A percentile compares a stretch with the other conserved stretches of the same genome.
Conservation (phyloP, 352 stramenopile genomes). For the Aphanomyces astaci region DNA sequence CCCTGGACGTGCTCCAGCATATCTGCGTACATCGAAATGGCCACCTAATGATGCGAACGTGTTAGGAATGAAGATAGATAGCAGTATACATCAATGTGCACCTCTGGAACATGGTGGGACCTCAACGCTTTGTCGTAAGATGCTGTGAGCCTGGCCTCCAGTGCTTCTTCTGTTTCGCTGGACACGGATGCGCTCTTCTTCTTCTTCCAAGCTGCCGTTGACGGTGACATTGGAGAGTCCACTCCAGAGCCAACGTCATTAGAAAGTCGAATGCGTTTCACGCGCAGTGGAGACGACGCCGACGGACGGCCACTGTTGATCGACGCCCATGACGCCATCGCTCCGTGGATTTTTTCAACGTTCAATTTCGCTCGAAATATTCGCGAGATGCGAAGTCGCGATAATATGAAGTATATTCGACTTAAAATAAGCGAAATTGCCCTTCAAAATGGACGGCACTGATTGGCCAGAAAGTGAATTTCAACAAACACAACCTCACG, state of each 20-base stretch:
- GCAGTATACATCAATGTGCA: neutral
- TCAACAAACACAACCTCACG: too few species aligned
- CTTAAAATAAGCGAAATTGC: too few species aligned
- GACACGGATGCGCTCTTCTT: neutral
- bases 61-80: neutral
- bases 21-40: slow-evolving; percentile 11
- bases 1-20: neutral
- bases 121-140: slow-evolving; percentile 15
- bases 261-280: slow-evolving; percentile 2
- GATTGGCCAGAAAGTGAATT: too few species aligned
- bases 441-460: too few species aligned
- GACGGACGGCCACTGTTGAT: neutral
- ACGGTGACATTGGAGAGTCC: neutral
- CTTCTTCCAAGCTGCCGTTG: neutral
- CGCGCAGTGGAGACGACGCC: neutral
- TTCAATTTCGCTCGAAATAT: too few species aligned
- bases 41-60: slow-evolving; percentile 13
- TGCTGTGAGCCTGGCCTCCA: slow-evolving; percentile 12
- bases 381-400: too few species aligned
- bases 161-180: slow-evolving; percentile 18
- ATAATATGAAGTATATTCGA: too few species aligned
- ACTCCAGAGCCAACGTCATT: neutral
- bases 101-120: slow-evolving; percentile 12
- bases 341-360: too few species aligned
- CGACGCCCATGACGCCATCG: slow-evolving; percentile 12